These are phyloP conservation scores for Cutaneotrichosporon arboriforme DNA, from an alignment of 1,284 basidiomycete species.

Conservation along the genomic window DNA sequence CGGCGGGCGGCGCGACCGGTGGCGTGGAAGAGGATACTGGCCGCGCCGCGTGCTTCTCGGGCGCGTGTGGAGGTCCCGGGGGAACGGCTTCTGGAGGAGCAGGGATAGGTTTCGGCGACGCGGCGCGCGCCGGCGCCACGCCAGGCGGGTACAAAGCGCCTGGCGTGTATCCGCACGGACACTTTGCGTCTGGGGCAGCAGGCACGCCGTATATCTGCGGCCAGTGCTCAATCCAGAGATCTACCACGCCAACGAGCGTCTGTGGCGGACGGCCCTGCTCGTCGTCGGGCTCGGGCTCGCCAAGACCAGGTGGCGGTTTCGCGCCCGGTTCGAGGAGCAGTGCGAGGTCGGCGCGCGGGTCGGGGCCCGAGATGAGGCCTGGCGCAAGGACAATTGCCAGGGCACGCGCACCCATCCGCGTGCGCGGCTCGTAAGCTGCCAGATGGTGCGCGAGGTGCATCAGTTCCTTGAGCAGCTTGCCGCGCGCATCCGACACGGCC, in stretches of 20 bases:
- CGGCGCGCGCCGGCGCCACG: too few species aligned
- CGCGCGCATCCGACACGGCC: constrained; percentile 7
- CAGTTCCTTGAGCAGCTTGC: constrained; percentile 19
- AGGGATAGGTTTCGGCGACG: too few species aligned
- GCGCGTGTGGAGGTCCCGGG: too few species aligned
- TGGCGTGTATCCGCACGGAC: too few species aligned
- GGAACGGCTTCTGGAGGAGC: too few species aligned
- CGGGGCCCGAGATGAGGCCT: constrained; percentile 27
- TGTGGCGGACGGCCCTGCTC: background rate
- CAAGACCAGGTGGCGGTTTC: constrained; percentile 10
- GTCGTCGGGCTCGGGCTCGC: background rate
- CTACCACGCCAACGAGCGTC: constrained; percentile 31
- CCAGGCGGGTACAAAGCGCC: too few species aligned
- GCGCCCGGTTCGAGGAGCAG: constrained; percentile 31
- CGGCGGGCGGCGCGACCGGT: too few species aligned
- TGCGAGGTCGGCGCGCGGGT: constrained; percentile 33
- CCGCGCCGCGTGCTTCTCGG: too few species aligned
- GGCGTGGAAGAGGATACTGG: too few species aligned
- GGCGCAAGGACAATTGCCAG: constrained; percentile 39
- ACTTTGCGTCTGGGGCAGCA: too few species aligned
- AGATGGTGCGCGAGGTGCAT: constrained; percentile 25
- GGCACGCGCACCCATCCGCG: constrained; percentile 30
- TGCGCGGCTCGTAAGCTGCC: constrained; percentile 11
- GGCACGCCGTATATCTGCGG: background rate
- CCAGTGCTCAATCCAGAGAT: constrained; percentile 29